A percentile compares a stretch with the other conserved stretches of the same genome.
phyloP scores from a whole-genome alignment of 177 flowering plant genomes.

The Vitis hybrid region DNA sequence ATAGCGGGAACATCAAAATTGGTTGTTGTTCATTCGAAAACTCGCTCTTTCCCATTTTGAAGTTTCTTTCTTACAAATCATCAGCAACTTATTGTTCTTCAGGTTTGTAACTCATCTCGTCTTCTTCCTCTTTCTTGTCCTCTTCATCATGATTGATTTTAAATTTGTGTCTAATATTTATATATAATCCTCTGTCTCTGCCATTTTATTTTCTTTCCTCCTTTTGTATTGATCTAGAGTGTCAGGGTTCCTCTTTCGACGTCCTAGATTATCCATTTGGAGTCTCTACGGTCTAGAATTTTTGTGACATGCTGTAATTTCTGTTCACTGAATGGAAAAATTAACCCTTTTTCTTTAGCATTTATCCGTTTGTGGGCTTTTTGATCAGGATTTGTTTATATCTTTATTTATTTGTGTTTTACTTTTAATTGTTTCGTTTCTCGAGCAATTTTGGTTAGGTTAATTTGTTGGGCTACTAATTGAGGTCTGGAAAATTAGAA shows the following conservation, averaged over 20 bases:
- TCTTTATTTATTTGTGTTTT: too few species aligned
- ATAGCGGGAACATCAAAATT: neutral
- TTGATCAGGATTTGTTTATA: too few species aligned
- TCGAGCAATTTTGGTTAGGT: too few species aligned
- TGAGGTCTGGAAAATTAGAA: too few species aligned
- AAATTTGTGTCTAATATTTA: neutral
- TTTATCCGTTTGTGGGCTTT: too few species aligned
- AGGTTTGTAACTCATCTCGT: neutral
- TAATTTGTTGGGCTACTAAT: too few species aligned
- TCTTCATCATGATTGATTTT: neutral
- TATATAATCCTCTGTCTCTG: neutral
- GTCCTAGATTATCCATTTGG: neutral
- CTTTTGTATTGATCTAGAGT: neutral
- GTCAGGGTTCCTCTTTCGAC: neutral
- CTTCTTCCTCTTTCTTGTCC: neutral
- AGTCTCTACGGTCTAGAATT: neutral
- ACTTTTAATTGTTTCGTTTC: too few species aligned
- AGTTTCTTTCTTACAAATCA: neutral
- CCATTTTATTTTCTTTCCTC: neutral
- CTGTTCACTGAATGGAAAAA: too few species aligned
- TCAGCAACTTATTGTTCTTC: neutral
- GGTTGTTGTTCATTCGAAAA: neutral
- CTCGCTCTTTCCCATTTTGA: neutral
- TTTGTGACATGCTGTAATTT: too few species aligned
- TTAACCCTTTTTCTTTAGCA: too few species aligned